These are phyloP conservation scores for Daldinia sp. DNA, from an alignment of 2,329 filamentous ascomycete species.

Conservation along the genomic window DNA sequence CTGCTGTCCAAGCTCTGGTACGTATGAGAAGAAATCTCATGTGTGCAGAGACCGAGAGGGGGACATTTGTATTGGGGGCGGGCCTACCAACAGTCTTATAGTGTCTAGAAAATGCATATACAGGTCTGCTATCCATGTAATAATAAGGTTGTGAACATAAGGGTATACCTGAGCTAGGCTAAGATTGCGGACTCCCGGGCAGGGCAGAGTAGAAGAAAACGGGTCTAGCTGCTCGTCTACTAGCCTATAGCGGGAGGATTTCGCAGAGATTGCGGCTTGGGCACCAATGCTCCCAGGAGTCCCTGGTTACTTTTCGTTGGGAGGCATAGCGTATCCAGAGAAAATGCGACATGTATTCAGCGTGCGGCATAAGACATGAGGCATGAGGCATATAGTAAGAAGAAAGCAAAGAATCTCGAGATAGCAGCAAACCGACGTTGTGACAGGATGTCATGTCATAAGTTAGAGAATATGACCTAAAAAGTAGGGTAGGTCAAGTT, in stretches of 20 bases:
- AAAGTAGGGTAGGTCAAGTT: slow-evolving; percentile 3
- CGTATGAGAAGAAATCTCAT: slow-evolving; percentile 46
- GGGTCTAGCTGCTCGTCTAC: slow-evolving; percentile 46
- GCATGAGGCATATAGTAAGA: slow-evolving; percentile 41
- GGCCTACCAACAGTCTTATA: slow-evolving; percentile 48
- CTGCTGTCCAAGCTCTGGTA: slow-evolving; percentile 45
- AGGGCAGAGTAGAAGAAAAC: slow-evolving; percentile 44
- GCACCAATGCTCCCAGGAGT: slow-evolving; percentile 57
- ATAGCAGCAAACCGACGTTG: slow-evolving; percentile 45
- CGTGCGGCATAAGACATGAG: slow-evolving; percentile 4
- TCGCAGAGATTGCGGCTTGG: slow-evolving; percentile 54
- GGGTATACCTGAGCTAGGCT: slow-evolving; percentile 38
- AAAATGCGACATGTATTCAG: slow-evolving; percentile 48
- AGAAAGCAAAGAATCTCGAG: slow-evolving; percentile 42
- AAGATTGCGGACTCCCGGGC: slow-evolving; percentile 40
- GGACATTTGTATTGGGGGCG: slow-evolving; percentile 44
- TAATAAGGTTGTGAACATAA: slow-evolving; percentile 39
- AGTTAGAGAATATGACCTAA: slow-evolving; percentile 40
- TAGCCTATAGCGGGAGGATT: slow-evolving; percentile 54
- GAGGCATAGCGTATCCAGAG: slow-evolving; percentile 47
- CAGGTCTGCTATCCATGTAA: slow-evolving; percentile 38
- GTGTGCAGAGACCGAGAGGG: slow-evolving; percentile 42
- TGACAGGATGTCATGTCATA: slow-evolving; percentile 42
- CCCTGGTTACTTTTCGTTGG: slow-evolving; percentile 50
- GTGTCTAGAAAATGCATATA: slow-evolving; percentile 37